Base-by-base conservation (phyloP, 1,139 yeast species). In the Insectozyma bohioensis region DNA sequence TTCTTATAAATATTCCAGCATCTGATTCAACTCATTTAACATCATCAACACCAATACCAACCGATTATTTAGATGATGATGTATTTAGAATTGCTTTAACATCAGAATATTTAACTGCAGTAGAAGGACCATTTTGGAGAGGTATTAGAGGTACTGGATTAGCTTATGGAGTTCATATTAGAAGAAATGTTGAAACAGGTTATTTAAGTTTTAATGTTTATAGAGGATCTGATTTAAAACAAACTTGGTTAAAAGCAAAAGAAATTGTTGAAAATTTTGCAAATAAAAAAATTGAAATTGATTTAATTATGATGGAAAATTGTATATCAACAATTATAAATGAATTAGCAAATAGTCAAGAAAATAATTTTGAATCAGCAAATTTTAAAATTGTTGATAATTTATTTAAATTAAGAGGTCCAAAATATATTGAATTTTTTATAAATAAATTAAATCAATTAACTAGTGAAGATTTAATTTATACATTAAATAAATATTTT, bases 41-140 rank as follows among this genome's bases (percentile, higher is more conserved):
- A 19, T 56, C 85, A 0, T 61, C 79, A 6, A 72, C 95, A 0
- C 64, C 67, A 9, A 77, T 85, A 10, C 87, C 94, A 2, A 64
- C 75, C 8, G 78, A 79, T 42, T 86, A 81, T 49, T 56, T 69
- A 18, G 72, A 83, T 36, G 72, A 74, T 11, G 97, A 90, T 48
- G 66, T 80, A 24, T 80, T 85, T 34, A 80, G 81, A 17, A 71
- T 92, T 29, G 73, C 82, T 0, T 69, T 92, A 13, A 87, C 92
- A 6, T 72, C 84, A 8, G 90, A 85, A 38, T 85, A 81, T 50
- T 66, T 94, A 40, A 83, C 82, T 46, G 85, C 90, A 18, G 87
- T 87, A 15, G 99, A 94, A 58, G 99, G 99, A 1, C 97, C 98
- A 23, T 82, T 92, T 46, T 92, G 98, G 97, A 76, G 88, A 51